Percentiles rank a stretch among this genome's conserved stretches.
These are phyloP conservation scores for Cutaneotrichosporon sp. DNA, from an alignment of 1,284 basidiomycete species.

Conservation along the genomic window DNA sequence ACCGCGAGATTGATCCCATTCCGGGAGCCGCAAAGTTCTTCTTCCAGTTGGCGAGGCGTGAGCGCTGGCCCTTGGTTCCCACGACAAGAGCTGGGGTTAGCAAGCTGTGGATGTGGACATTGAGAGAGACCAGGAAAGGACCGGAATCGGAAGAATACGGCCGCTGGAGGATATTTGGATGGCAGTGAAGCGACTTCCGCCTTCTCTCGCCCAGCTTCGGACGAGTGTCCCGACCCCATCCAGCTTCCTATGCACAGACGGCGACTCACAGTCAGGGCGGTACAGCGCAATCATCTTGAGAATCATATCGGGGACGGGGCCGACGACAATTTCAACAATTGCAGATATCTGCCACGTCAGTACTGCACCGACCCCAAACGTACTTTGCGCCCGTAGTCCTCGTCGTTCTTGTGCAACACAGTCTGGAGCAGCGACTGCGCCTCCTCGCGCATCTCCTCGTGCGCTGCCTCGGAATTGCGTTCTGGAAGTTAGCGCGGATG, in stretches of 20 bases:
- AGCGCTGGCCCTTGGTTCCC: conserved; percentile 73
- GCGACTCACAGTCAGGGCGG: conserved; percentile 73
- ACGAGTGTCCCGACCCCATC: too few relatives aligned
- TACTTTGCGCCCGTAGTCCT: conserved; percentile 75
- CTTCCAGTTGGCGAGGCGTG: conserved; percentile 58
- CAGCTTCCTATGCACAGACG: too few relatives aligned
- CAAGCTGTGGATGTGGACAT: neutral
- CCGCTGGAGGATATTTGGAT: too few relatives aligned
- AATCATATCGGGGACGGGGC: conserved; percentile 79
- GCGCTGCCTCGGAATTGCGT: conserved; percentile 54
- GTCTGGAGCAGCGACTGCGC: conserved; percentile 75
- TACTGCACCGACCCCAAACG: conserved; percentile 15
- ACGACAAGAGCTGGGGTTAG: conserved; percentile 64
- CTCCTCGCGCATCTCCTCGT: conserved; percentile 79
- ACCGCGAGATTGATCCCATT: conserved; percentile 55
- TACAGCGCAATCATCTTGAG: conserved; percentile 91
- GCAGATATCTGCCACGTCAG: conserved; percentile 66
- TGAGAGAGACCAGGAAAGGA: neutral
- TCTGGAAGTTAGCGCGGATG: too few relatives aligned
- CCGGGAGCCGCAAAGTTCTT: conserved; percentile 56
- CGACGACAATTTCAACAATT: conserved; percentile 90
- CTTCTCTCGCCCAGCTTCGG: too few relatives aligned
- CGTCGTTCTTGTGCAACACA: conserved; percentile 74
- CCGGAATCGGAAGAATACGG: too few relatives aligned
- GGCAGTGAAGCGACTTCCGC: too few relatives aligned